Percentiles rank a stretch among this genome's conserved stretches.
These are phyloP conservation scores for Colletotrichum sp. DNA, from an alignment of 2,329 filamentous ascomycete genomes.

Conservation along the genomic window DNA sequence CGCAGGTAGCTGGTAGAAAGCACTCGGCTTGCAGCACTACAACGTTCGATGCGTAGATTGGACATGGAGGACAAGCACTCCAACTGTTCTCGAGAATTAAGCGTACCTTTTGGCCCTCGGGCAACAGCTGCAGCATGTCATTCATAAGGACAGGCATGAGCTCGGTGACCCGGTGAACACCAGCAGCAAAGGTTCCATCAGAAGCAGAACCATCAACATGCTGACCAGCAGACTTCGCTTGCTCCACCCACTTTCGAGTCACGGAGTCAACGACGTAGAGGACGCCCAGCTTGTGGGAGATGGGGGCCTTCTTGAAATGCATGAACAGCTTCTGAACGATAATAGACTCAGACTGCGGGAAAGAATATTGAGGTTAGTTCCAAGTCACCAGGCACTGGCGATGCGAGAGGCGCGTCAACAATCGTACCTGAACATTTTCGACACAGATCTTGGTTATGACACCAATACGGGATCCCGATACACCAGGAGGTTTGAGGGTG, in stretches of 20 bases:
- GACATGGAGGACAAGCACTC: not conserved
- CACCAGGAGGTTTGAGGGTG: conserved; percentile 88
- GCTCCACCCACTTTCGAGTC: conserved; percentile 97
- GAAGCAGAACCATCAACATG: conserved; percentile 79
- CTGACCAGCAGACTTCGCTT: conserved; percentile 86
- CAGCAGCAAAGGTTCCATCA: conserved; percentile 93
- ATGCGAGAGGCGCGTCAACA: not conserved
- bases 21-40: not conserved
- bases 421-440: conserved; percentile 85
- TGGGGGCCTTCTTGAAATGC: conserved; percentile 93
- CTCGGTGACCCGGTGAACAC: conserved; percentile 96
- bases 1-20: not conserved
- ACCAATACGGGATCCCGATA: conserved; percentile 90
- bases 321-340: conserved; percentile 97
- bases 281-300: conserved; percentile 96
- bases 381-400: conserved; percentile 1
- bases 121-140: conserved; percentile 88
- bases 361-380: conserved; percentile 27
- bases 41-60: not conserved
- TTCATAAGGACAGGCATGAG: conserved; percentile 93
- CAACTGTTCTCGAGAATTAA: conserved; percentile 22
- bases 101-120: conserved; percentile 97
- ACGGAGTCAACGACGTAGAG: conserved; percentile 99
- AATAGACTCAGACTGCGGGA: conserved; percentile 81
- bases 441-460: conserved; percentile 88